Conservation (phyloP, 2,329 filamentous ascomycete species). For the Parascedosporium putredinis region DNA sequence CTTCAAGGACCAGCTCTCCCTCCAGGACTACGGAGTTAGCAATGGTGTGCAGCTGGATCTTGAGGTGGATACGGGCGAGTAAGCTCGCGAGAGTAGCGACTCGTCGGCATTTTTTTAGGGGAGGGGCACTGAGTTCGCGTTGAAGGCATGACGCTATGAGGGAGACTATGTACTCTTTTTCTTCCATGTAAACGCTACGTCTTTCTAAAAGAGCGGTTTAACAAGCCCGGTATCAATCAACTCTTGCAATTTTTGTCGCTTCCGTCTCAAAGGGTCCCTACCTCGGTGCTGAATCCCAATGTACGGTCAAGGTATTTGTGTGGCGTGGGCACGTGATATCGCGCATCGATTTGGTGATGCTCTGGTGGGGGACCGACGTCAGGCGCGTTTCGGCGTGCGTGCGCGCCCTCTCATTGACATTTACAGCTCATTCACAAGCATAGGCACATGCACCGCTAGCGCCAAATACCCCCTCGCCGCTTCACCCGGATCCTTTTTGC, state of each 20-base stretch:
- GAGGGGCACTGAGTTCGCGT: not conserved
- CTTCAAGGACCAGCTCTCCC: slow-evolving; percentile 80
- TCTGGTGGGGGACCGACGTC: not conserved
- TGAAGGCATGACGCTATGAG: too few relatives aligned
- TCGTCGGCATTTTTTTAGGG: not conserved
- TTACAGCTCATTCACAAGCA: not conserved
- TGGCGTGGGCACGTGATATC: slow-evolving; percentile 4
- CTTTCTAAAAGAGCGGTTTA: too few relatives aligned
- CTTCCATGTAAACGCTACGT: too few relatives aligned
- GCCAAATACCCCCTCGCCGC: too few relatives aligned
- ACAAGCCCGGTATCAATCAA: too few relatives aligned
- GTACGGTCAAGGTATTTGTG: too few relatives aligned
- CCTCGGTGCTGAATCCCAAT: not conserved
- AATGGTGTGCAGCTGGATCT: slow-evolving; percentile 69
- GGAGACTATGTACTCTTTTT: too few relatives aligned
- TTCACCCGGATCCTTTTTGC: too few relatives aligned
- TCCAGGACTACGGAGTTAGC: slow-evolving; percentile 89
- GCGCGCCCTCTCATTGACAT: slow-evolving; percentile 7
- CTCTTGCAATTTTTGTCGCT: too few relatives aligned
- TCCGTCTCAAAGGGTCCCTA: too few relatives aligned
- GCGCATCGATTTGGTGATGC: slow-evolving; percentile 5
- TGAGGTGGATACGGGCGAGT: slow-evolving; percentile 52
- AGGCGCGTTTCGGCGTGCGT: not conserved
- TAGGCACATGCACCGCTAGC: too few relatives aligned
- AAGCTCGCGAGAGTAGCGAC: slow-evolving; percentile 14